Percentiles rank a stretch among this genome's conserved stretches.
phyloP scores from a whole-genome alignment of 352 stramenopile genomes.

The Halophytophthora batemanensis region DNA sequence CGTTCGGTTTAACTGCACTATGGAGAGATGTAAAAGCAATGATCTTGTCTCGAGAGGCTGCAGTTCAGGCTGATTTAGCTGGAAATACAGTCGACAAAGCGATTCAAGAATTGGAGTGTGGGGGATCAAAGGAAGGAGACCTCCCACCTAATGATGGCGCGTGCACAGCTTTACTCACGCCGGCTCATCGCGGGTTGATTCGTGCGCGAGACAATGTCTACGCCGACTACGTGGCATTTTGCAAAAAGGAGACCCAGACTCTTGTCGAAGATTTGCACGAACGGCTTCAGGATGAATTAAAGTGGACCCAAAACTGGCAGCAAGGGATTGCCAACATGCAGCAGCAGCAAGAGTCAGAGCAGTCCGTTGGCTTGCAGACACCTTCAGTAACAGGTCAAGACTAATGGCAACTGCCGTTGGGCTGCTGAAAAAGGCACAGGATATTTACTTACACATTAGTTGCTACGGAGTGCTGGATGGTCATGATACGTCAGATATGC shows the following conservation, averaged over 20 bases:
- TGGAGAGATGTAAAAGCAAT: constrained; percentile 24
- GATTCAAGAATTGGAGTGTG: constrained; percentile 18
- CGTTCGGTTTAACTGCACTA: constrained; percentile 32
- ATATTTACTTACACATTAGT: too few species aligned
- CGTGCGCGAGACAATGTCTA: constrained; percentile 40
- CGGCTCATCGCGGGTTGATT: constrained; percentile 57
- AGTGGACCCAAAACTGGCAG: constrained; percentile 48
- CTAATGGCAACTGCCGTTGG: not conserved
- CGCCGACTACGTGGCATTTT: constrained; percentile 31
- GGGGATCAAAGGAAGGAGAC: not conserved
- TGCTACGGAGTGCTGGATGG: too few species aligned
- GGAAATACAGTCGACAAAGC: constrained; percentile 19
- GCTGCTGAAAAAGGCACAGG: too few species aligned
- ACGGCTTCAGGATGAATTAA: constrained; percentile 53
- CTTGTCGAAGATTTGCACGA: constrained; percentile 32
- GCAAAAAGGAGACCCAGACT: constrained; percentile 11
- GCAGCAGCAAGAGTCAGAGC: not conserved
- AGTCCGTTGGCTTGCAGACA: not conserved
- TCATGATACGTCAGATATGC: too few species aligned
- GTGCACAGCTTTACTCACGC: constrained; percentile 49
- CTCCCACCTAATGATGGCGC: constrained; percentile 18
- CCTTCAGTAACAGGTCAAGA: not conserved
- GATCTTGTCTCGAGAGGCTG: constrained; percentile 18
- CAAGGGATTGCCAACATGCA: constrained; percentile 36
- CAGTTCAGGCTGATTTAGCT: constrained; percentile 4